Percentiles rank a stretch among this genome's conserved stretches.
Evolutionary conservation across 768 basidiomycete genomes (phyloP).

Genomic region (Kwoniella botswanensis): DNA sequence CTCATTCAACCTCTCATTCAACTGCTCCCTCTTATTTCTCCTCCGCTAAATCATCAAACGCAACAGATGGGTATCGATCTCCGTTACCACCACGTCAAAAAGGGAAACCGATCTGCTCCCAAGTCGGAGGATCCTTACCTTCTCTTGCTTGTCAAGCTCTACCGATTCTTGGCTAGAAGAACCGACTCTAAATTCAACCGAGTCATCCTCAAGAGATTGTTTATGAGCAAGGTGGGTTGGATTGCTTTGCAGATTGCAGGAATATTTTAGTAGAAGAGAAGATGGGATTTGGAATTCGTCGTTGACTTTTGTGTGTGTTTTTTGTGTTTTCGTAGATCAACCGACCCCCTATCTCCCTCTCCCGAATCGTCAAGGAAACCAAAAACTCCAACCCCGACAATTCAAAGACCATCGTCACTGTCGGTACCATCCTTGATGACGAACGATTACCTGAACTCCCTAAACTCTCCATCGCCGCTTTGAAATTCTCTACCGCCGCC

Average conservation of each 20-base stretch:
- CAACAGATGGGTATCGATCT: conserved; percentile 84
- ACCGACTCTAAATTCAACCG: conserved; percentile 95
- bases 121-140: conserved; percentile 99
- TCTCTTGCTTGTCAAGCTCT: conserved; percentile 97
- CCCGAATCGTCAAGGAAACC: conserved; percentile 86
- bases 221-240: conserved; percentile 75
- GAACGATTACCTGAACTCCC: conserved; percentile 82
- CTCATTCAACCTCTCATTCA: neutral
- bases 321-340: conserved; percentile 64
- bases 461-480: conserved; percentile 89
- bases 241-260: neutral
- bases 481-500: conserved; percentile 90
- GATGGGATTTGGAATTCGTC: neutral
- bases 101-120: conserved; percentile 89
- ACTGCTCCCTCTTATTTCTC: neutral
- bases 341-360: conserved; percentile 94
- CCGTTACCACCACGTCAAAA: conserved; percentile 97
- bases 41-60: neutral
- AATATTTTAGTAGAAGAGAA: neutral
- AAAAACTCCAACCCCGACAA: conserved; percentile 59
- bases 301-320: neutral
- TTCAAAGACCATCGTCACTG: conserved; percentile 81
- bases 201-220: conserved; percentile 89
- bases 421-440: conserved; percentile 95
- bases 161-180: conserved; percentile 97